Evolutionary conservation across 1,284 basidiomycete genomes (phyloP), one percentile per base, ranked within the genome.

Genomic region (Puccinia brachypodii): DNA sequence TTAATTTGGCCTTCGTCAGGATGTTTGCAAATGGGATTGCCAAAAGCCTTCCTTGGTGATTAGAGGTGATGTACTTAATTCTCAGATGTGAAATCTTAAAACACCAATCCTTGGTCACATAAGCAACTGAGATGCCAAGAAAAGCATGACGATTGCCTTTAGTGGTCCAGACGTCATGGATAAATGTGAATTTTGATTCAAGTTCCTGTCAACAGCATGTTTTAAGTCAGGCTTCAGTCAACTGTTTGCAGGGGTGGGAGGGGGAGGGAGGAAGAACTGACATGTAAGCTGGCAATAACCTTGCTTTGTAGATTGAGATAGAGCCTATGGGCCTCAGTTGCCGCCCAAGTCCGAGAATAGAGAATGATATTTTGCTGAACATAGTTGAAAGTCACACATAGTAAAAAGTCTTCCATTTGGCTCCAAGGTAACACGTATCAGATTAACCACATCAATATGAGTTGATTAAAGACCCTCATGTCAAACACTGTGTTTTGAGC

Each of bases 81-180:
- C 73, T 42, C 1, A 75, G 58, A 58, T 75, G 73, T 1, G 36
- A 44, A 28, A 75, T 44, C 4, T 40, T 31, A 58, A 60, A 75
- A 6, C 1, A 4, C 73, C 73, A 75, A 42, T 75, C 73, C 3
- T 60, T 16, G 0, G 47, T 75, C 0, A 75, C 28, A 62, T 60
- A 75, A 38, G 50, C 53, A 62, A 75, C 73, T 40, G 73, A 75
- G 53, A 62, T 44, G 0, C 73, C 73, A 14, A 62, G 13, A 25
- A 75, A 60, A 13, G 73, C 56, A 28, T 75, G 73, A 38, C 42
- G 50, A 42, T 75, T 75, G 14, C 73, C 73, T 60, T 62, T 75
- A 0, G 58, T 62, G 1, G 73, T 75, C 73, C 73, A 75, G 2
- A 73, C 71, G 53, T 73, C 47, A n/a, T 73, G 71, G 33, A 50